Evolutionary conservation across 169 alveolate genomes (phyloP), one percentile per base, ranked within the genome.

Genomic region (Haemoproteus tartakovskyi): DNA sequence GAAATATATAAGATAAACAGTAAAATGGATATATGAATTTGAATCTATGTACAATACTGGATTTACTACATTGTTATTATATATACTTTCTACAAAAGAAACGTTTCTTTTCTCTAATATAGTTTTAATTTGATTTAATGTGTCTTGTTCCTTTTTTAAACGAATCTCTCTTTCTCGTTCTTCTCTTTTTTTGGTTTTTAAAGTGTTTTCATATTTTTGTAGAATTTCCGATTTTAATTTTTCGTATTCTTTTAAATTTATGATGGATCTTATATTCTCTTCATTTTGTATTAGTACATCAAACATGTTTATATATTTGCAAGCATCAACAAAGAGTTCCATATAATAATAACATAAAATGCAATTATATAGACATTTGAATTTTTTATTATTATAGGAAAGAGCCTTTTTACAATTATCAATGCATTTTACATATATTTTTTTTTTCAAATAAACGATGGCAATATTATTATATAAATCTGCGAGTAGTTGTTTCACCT

Each of bases 391-490:
- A 38, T 67, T 67, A 29, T 18, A 51, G n/a, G 70, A 26, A 29
- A 51, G 41, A 1, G 82, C 37, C 30, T 52, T 52, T 54, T 59
- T 56, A 46, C 82, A 67, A 45, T 67, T 67, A 19, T 26, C 54
- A 22, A 67, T 45, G 33, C 82, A 67, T 38, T 67, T 37, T 45
- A 67, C 57, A 37, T 67, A 67, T 12, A 56, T 52, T 29, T 67
- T 67, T 59, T 67, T 67, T 38, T 67, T 67, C 43, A 40, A 67
- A 56, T 67, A 67, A 18, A 51, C 48, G 12, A 67, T 51, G 16
- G 70, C 64, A 27, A 56, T 56, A 45, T 67, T 67, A 19, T 67
- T 52, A 51, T 67, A 56, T 4, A 67, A 45, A 16, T 67, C 82
- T 12, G 70, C 40, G n/a, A 67, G 47, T 27, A 67, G 22, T 29